These are phyloP conservation scores for Tricholoma sp. DNA, from an alignment of 768 basidiomycete species.

Conservation along the genomic window DNA sequence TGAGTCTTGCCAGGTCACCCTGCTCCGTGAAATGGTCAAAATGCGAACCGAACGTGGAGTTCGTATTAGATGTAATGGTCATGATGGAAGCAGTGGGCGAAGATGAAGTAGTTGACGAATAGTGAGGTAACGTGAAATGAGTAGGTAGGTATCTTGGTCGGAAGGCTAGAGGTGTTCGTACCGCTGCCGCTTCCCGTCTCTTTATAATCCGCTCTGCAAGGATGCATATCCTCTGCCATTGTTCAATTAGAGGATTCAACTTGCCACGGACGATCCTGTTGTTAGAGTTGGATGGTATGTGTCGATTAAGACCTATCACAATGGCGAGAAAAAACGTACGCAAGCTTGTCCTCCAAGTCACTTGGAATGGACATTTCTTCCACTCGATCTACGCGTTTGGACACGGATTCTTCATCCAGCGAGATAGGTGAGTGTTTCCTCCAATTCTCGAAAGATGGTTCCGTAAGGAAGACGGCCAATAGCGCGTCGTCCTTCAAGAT, in stretches of 20 bases:
- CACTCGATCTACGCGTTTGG: constrained; percentile 70
- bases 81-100: constrained; percentile 27
- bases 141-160: constrained; percentile 60
- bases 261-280: constrained; percentile 69
- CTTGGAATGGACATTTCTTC: constrained; percentile 93
- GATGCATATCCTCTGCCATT: constrained; percentile 88
- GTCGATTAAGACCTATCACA: not conserved
- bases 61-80: constrained; percentile 27
- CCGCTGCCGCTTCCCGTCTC: constrained; percentile 88
- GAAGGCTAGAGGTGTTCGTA: constrained; percentile 65
- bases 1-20: constrained; percentile 80
- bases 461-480: constrained; percentile 74
- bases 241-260: constrained; percentile 74
- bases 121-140: constrained; percentile 61
- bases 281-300: constrained; percentile 6
- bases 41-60: constrained; percentile 22
- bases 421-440: constrained; percentile 72
- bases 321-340: constrained; percentile 34
- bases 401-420: constrained; percentile 83
- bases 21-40: constrained; percentile 33
- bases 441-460: constrained; percentile 84
- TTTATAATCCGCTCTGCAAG: constrained; percentile 85
- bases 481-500: constrained; percentile 85
- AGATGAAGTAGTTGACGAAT: constrained; percentile 33
- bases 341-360: constrained; percentile 87